Evolutionary conservation across 2,329 filamentous ascomycete species (phyloP), one percentile per base, ranked within the genome.

Genomic region (Ophiosphaerella narmari): DNA sequence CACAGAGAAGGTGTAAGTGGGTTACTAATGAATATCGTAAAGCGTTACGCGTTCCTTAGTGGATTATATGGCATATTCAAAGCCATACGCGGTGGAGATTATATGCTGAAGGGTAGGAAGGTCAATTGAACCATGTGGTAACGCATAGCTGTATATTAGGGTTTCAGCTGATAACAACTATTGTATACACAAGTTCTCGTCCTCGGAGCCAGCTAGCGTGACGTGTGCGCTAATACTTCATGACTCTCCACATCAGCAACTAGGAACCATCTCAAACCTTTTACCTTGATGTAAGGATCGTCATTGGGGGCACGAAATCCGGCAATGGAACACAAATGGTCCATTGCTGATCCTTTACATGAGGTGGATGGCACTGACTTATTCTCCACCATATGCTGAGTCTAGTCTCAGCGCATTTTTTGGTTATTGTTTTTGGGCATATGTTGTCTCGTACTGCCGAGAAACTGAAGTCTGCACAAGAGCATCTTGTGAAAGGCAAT

Each of bases 41-140:
- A 58, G 55, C 60, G 62, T 14, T 66, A 53, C 35, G 57, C 65
- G 24, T 57, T 74, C 12, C 40, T 74, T n/a, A 70, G 68, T 32
- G 74, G 73, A 0, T 31, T 75, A 12, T 76, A 75, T 59, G 74
- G 74, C 1, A 64, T 75, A 2, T 66, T 61, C n/a, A 73, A 69
- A 48, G 69, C 71, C 38, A 37, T 74, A 1, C 42, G 52, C 16
- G 68, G 69, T 0, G 65, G 62, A 5, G 69, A 72, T 35, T 72
- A 71, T 29, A 48, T 72, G 37, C 31, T 72, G 35, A 58, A 59
- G 49, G 7, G 26, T 29, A 66, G 62, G 48, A 63, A 67, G 49
- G 48, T 18, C 13, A 37, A 11, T 33, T 12, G 4, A 46, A 24
- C 7, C 42, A 24, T 5, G 6, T 16, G 23, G 14, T 7, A 29